Evolutionary conservation across 1,139 yeast species (phyloP), one percentile per base, ranked within the genome.

Genomic region (Zhuliangozyma parablackwelliae): DNA sequence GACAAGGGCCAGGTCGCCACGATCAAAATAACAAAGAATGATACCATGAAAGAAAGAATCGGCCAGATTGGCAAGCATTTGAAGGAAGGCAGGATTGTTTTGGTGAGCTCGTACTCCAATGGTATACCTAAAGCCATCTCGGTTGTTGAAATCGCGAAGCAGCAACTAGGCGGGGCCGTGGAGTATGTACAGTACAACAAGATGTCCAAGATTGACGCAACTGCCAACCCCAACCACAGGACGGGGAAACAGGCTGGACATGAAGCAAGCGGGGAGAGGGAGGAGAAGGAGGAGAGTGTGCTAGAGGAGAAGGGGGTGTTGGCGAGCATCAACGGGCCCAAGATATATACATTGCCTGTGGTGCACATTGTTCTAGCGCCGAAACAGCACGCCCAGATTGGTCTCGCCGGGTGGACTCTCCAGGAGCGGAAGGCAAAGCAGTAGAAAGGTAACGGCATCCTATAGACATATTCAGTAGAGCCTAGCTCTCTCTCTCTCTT

Each of bases 101-200:
- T 59, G 21, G 28, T 60, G 21, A 42, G 45, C 1, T 48, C 53
- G 29, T 47, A 41, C 23, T 47, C 63, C 2, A 46, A 39, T 10
- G 48, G 53, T 2, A 49, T 60, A 5, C 45, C 54, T n/a, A 61
- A 61, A 40, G 38, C 55, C 26, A 46, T 61, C 10, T 48, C 62
- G 5, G 47, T 61, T 6, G 45, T 53, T 10, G 65, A 61, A 36
- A 60, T 61, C n/a, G 52, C 46, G 10, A 61, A 60, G 32, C 46
- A 40, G 37, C 33, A 41, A 33, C 23, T 36, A 9, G 27, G 32
- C 11, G 28, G 27, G 8, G 27, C 33, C 11, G 25, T 35, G 9
- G 31, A 35, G 12, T 29, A 13, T 20, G 11, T 33, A 8, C 53
- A 49, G 35, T 44, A 31, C 26, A 49, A 49, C 33, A 38, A 31